Base-by-base conservation (phyloP, 2,329 filamentous ascomycete species). In the Aspergillus melleus region DNA sequence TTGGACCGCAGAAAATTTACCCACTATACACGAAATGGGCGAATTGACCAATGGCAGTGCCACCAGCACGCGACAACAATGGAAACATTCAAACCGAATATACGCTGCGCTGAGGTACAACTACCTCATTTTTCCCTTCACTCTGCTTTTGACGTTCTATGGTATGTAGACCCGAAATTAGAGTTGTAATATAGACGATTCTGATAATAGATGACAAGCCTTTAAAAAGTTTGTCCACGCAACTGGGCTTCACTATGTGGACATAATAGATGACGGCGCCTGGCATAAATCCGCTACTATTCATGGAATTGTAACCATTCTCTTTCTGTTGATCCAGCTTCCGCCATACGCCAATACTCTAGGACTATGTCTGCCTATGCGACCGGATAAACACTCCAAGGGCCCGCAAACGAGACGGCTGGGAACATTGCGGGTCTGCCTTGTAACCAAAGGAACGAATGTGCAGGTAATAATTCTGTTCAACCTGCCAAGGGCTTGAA, bases 371-470 rank as follows among this genome's bases (percentile, higher is more conserved):
- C 51, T 55, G 16, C 55, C 55, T 10, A 58, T 58, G 49, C 55
- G 47, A 42, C 59, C 59, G 16, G 54, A 54, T 39, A 32, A 46
- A 30, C 54, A 58, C 46, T 29, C 59, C 5, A 29, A 46, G 4
- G 16, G 32, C 6, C 51, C 59, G 26, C 54, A 51, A 46, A 55
- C 30, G 29, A 50, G 55, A 44, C 51, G 26, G 3, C 44, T 61
- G 11, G 51, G 46, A 19, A 58, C 54, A 4, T 54, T 61, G 19
- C 22, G 49, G 19, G 49, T 61, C 30, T 61, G 55, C 26, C 52
- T 61, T 14, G 59, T 58, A 16, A 61, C 59, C 11, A 58, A 58
- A 26, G 59, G 55, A 19, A 61, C 59, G 1, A 61, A 61, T 26
- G 32, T 58, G 9, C 36, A 58, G 39, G 53, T 55, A 55, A 10